These are phyloP conservation scores for Danielozyma ontarioensis DNA, from an alignment of 805 yeast genomes.

Conservation along the genomic window DNA sequence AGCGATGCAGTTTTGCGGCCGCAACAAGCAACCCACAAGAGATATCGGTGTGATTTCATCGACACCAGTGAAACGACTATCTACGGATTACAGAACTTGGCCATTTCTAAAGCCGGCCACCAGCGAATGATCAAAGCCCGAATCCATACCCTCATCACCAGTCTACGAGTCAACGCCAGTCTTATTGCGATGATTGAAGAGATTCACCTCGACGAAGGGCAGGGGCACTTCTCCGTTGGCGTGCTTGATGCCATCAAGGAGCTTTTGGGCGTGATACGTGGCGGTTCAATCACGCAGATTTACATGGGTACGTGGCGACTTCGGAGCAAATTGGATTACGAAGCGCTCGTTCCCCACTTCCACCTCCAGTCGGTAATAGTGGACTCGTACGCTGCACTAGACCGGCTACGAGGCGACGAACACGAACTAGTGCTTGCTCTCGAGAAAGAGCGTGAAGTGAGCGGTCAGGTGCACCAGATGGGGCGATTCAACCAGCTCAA, in stretches of 20 bases:
- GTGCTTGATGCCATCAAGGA: not conserved
- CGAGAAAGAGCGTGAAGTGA: not conserved
- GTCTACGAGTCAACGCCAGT: constrained; percentile 28
- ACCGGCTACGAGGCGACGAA: not conserved
- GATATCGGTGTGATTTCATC: constrained; percentile 7
- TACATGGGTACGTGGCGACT: constrained; percentile 14
- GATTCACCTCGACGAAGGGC: constrained; percentile 24
- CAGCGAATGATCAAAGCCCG: constrained; percentile 25
- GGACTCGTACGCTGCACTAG: not conserved
- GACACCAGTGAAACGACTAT: constrained; percentile 18
- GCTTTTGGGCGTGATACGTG: constrained; percentile 1
- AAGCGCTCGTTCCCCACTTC: not conserved
- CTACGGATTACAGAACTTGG: constrained; percentile 18
- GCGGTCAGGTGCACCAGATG: no score
- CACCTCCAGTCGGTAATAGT: not conserved
- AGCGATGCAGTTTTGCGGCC: constrained; percentile 12
- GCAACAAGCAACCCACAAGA: constrained; percentile 1
- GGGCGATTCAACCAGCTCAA: no score
- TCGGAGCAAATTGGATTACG: constrained; percentile 6
- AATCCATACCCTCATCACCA: constrained; percentile 35
- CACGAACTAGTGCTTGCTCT: not conserved
- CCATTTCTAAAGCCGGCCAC: constrained; percentile 14
- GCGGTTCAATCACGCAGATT: constrained; percentile 7
- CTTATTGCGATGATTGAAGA: constrained; percentile 28
- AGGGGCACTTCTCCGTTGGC: constrained; percentile 1